Evolutionary conservation across 768 basidiomycete genomes (phyloP).

Genomic region (Lentinula sp.): DNA sequence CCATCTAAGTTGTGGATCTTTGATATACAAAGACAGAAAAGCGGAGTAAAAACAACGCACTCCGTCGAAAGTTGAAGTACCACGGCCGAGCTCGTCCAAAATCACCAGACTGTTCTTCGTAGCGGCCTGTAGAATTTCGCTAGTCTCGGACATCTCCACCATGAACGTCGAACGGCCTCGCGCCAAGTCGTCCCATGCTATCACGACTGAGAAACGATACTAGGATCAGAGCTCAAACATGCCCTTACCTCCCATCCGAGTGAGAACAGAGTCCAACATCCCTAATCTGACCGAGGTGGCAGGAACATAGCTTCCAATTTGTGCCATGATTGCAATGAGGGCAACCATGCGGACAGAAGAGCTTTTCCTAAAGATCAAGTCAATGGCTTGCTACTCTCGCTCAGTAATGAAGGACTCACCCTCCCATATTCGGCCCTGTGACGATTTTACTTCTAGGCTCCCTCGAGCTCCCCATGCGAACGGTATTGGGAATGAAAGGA

Average conservation of each 20-base stretch:
- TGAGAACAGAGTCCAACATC: slow-evolving; percentile 80
- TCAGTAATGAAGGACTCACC: slow-evolving; percentile 25
- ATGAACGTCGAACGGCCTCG: slow-evolving; percentile 92
- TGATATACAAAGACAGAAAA: not conserved
- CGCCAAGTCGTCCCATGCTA: slow-evolving; percentile 83
- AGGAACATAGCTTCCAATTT: slow-evolving; percentile 93
- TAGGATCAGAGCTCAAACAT: too few relatives aligned
- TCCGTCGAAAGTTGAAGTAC: slow-evolving; percentile 92
- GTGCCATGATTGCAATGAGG: slow-evolving; percentile 75
- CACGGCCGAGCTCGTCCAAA: slow-evolving; percentile 84
- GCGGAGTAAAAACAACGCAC: slow-evolving; percentile 24
- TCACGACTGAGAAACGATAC: not conserved
- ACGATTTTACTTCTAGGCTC: slow-evolving; percentile 58
- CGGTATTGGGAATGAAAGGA: slow-evolving; percentile 83
- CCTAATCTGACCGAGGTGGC: slow-evolving; percentile 67
- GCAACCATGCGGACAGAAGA: slow-evolving; percentile 77
- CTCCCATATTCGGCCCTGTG: slow-evolving; percentile 85
- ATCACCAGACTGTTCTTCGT: slow-evolving; percentile 79
- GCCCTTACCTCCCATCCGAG: slow-evolving; percentile 30
- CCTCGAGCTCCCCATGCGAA: slow-evolving; percentile 50
- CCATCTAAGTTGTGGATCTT: slow-evolving; percentile 48
- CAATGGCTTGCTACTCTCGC: not conserved
- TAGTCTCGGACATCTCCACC: slow-evolving; percentile 95
- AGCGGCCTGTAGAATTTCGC: slow-evolving; percentile 77
- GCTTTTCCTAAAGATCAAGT: slow-evolving; percentile 54